phyloP scores from a whole-genome alignment of 164 flowering plant species.

The Kalanchoe fedtschenkoi region DNA sequence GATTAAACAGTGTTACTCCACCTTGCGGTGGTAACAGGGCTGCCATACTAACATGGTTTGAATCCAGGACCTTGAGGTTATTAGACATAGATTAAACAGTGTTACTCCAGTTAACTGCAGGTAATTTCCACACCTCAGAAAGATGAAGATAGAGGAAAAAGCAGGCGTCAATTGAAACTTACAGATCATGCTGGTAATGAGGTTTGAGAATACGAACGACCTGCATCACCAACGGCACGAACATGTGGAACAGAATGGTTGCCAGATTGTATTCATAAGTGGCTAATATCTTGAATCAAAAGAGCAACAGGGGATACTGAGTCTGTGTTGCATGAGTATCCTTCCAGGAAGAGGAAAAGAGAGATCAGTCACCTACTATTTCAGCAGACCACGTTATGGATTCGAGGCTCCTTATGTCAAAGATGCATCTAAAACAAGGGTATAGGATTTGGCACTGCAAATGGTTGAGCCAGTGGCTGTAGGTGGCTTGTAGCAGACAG shows the following conservation, averaged over 20 bases:
- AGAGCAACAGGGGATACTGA: background rate
- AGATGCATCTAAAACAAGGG: slow-evolving; percentile 29
- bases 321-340: background rate
- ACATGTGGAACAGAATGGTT: background rate
- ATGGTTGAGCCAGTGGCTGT: too few species aligned
- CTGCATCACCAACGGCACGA: background rate
- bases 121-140: background rate
- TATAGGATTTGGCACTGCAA: slow-evolving; percentile 17
- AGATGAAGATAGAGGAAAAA: background rate
- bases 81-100: background rate
- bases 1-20: background rate
- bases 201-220: too few species aligned
- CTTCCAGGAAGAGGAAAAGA: background rate
- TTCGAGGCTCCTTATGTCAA: slow-evolving; percentile 42
- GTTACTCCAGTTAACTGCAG: background rate
- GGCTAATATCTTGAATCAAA: background rate
- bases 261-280: background rate
- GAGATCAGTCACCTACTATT: slow-evolving; percentile 35
- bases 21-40: too few species aligned
- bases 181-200: background rate
- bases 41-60: too few species aligned
- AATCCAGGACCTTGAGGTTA: too few species aligned
- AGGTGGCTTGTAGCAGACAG: background rate
- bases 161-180: background rate
- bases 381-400: slow-evolving; percentile 50